These are phyloP conservation scores for Linnemannia schmuckeri DNA, from an alignment of 192 early-diverging fungal species.

Conservation along the genomic window DNA sequence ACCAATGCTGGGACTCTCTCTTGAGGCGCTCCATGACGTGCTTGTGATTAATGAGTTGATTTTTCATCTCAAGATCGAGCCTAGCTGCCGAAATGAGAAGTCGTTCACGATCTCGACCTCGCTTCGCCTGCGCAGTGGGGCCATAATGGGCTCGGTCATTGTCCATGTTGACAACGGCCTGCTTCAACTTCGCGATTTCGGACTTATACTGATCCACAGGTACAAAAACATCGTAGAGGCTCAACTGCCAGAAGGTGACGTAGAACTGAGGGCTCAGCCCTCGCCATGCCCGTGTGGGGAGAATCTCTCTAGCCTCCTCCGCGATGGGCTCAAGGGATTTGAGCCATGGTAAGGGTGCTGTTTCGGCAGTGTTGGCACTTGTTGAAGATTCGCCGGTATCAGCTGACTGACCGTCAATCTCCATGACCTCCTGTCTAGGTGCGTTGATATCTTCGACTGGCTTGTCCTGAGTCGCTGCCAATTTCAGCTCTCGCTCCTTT, in stretches of 20 bases:
- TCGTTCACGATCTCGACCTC: conserved; percentile 41
- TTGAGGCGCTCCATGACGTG: conserved; percentile 48
- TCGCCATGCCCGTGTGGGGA: conserved; percentile 59
- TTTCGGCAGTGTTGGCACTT: background rate
- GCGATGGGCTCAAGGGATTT: conserved; percentile 34
- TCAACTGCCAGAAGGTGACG: conserved; percentile 84
- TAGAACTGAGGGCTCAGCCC: conserved; percentile 76
- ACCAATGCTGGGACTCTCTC: conserved; percentile 64
- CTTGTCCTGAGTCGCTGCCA: background rate
- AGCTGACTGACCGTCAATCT: background rate
- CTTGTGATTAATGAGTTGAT: conserved; percentile 56
- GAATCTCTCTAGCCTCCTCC: conserved; percentile 48
- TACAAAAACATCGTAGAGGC: conserved; percentile 79
- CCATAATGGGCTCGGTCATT: conserved; percentile 18
- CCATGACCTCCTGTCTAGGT: background rate
- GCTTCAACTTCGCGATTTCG: conserved; percentile 67
- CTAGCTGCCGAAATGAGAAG: conserved; percentile 14
- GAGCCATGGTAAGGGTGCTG: conserved; percentile 49
- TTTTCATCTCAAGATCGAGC: conserved; percentile 50
- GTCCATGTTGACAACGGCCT: conserved; percentile 27
- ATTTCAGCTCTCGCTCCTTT: conserved; percentile 7
- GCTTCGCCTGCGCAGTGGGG: conserved; percentile 19
- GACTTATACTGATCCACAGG: conserved; percentile 72
- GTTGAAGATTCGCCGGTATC: background rate
- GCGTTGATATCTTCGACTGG: background rate